phyloP scores from a whole-genome alignment of 495 filamentous ascomycete species.

The Penicillium malachiteum region DNA sequence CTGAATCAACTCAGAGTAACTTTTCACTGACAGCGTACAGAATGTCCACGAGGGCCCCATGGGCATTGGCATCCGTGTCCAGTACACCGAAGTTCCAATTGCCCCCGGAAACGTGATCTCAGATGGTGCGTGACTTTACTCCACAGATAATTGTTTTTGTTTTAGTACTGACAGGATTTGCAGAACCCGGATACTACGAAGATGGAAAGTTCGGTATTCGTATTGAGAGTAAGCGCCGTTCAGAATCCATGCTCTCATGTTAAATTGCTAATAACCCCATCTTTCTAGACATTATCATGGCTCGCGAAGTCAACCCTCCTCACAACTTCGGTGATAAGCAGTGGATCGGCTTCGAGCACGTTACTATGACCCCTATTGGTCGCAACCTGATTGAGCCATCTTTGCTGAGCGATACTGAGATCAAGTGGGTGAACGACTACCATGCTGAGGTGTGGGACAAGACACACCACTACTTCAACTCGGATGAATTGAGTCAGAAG shows the following conservation, averaged over 20 bases:
- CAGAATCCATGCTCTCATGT: neutral
- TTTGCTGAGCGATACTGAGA: slow-evolving; percentile 74
- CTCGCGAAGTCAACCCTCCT: slow-evolving; percentile 79
- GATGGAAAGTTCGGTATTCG: slow-evolving; percentile 97
- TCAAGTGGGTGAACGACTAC: slow-evolving; percentile 84
- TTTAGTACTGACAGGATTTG: slow-evolving; percentile 10
- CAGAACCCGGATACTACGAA: slow-evolving; percentile 96
- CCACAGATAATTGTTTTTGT: neutral
- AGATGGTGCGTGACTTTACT: slow-evolving; percentile 50
- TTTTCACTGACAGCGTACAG: slow-evolving; percentile 34
- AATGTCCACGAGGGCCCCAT: slow-evolving; percentile 99
- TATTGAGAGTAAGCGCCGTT: slow-evolving; percentile 73
- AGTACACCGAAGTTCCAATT: slow-evolving; percentile 89
- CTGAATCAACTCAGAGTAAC: neutral
- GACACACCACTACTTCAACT: slow-evolving; percentile 77
- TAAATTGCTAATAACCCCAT: neutral
- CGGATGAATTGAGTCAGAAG: slow-evolving; percentile 62
- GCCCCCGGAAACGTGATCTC: slow-evolving; percentile 92
- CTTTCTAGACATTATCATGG: slow-evolving; percentile 70
- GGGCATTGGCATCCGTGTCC: slow-evolving; percentile 86
- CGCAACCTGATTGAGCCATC: slow-evolving; percentile 78
- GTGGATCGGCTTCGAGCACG: slow-evolving; percentile 92
- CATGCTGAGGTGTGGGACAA: slow-evolving; percentile 79
- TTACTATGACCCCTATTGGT: slow-evolving; percentile 95
- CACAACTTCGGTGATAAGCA: slow-evolving; percentile 90